Conservation (phyloP, 2,329 filamentous ascomycete species). For the Pestalotiopsis sp. region DNA sequence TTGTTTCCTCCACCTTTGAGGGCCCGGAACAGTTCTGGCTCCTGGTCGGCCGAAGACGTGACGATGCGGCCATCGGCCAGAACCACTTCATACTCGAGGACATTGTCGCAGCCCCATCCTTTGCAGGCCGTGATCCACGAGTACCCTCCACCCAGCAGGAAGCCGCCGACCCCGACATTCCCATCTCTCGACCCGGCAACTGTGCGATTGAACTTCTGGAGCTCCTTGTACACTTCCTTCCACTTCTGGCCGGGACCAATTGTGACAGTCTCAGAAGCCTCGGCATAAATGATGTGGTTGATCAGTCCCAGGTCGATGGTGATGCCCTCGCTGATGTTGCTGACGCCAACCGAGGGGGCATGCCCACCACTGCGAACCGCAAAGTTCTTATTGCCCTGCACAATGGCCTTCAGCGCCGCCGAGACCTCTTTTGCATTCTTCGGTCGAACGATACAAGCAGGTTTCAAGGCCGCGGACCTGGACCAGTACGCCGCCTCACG, state of each 20-base stretch:
- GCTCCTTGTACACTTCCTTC: not conserved
- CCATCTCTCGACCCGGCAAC: conserved; percentile 4
- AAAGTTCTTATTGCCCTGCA: not conserved
- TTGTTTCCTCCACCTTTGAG: conserved; percentile 48
- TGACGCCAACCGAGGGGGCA: not conserved
- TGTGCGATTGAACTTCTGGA: not conserved
- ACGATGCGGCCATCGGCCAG: conserved; percentile 8
- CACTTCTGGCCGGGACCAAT: not conserved
- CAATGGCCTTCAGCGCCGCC: not conserved
- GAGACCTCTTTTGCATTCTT: not conserved
- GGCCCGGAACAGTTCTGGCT: conserved; percentile 41
- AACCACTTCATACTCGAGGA: conserved; percentile 6
- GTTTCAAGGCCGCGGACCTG: conserved; percentile 2
- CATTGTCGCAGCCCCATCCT: conserved; percentile 10
- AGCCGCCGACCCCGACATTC: conserved; percentile 19
- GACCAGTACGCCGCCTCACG: conserved; percentile 6
- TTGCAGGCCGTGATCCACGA: conserved; percentile 17
- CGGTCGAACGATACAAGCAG: not conserved
- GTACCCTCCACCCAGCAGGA: conserved; percentile 20
- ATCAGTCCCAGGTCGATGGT: not conserved
- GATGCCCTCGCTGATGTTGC: conserved; percentile 3
- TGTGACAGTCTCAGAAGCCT: not conserved
- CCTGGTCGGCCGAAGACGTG: not conserved
- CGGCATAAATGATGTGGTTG: not conserved
- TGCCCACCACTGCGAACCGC: conserved; percentile 4